Conservation (phyloP, 108 stramenopile species). For the Cyclostephanos tholiformis region DNA sequence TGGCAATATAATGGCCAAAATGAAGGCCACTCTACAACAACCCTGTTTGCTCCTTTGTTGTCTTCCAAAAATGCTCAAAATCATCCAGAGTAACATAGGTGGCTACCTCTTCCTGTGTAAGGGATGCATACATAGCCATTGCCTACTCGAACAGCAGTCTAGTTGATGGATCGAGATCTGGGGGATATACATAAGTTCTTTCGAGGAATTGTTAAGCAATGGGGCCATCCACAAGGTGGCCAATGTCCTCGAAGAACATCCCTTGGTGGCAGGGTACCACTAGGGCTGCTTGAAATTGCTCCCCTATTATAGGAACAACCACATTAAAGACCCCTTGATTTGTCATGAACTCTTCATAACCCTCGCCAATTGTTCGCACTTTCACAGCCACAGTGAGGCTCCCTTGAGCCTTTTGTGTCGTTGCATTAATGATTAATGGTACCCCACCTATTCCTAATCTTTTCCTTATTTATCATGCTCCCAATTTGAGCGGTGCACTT, state of each 20-base stretch:
- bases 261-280: background rate
- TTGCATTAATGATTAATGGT: too few species aligned
- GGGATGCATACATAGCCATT: background rate
- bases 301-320: background rate
- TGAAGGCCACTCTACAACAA: constrained; percentile 21
- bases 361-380: background rate
- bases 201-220: constrained; percentile 4
- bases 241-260: constrained; percentile 12
- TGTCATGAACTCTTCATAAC: background rate
- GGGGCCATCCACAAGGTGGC: background rate
- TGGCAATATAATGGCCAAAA: constrained; percentile 26
- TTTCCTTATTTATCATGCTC: too few species aligned
- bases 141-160: constrained; percentile 13
- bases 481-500: too few species aligned
- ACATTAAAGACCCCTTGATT: constrained; percentile 2
- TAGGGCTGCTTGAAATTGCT: background rate
- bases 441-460: too few species aligned
- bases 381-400: background rate
- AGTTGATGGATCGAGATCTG: background rate
- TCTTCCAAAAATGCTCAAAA: constrained; percentile 19
- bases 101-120: background rate
- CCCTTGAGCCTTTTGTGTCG: too few species aligned
- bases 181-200: constrained; percentile 30
- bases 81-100: constrained; percentile 11
- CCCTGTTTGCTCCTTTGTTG: background rate